Percentiles rank a stretch among this genome's conserved stretches.
Conservation (phyloP, 148 eudicot species). For the Salicornia ramosissima region DNA sequence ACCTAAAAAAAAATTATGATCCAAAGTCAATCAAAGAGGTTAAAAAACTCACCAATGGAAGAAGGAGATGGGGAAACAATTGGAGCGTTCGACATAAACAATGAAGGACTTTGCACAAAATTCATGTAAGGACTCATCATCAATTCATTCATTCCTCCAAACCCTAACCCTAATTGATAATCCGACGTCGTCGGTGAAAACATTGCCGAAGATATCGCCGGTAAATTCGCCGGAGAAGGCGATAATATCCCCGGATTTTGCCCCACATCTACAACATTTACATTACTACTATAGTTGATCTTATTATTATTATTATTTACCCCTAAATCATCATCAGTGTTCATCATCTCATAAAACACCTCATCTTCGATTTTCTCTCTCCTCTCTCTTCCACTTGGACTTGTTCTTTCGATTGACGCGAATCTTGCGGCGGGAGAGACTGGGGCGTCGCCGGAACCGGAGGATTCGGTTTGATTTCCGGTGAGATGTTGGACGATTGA, state of each 20-base stretch:
- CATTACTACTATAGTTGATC: background rate
- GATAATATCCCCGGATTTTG: conserved; percentile 57
- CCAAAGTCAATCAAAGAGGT: conserved; percentile 46
- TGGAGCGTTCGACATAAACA: conserved; percentile 33
- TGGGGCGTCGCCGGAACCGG: conserved; percentile 20
- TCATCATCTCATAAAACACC: background rate
- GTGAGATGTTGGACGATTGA: conserved; percentile 67
- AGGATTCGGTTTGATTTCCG: conserved; percentile 26
- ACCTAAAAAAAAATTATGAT: background rate
- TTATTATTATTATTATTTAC: background rate
- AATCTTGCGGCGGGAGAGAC: conserved; percentile 68
- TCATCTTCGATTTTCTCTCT: conserved; percentile 16
- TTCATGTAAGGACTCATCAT: conserved; percentile 38
- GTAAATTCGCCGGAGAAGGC: conserved; percentile 65
- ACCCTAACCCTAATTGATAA: background rate
- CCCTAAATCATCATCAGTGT: conserved; percentile 20
- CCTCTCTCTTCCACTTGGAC: conserved; percentile 39
- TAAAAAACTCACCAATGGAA: conserved; percentile 38
- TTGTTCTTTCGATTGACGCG: conserved; percentile 55
- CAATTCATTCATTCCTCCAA: conserved; percentile 24
- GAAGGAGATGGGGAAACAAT: conserved; percentile 50
- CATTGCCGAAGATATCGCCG: conserved; percentile 42
- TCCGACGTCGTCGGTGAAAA: conserved; percentile 37
- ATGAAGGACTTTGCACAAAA: conserved; percentile 49
- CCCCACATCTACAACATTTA: conserved; percentile 14